These are phyloP conservation scores for Candida sp. DNA, from an alignment of 1,139 yeast species.

Conservation along the genomic window DNA sequence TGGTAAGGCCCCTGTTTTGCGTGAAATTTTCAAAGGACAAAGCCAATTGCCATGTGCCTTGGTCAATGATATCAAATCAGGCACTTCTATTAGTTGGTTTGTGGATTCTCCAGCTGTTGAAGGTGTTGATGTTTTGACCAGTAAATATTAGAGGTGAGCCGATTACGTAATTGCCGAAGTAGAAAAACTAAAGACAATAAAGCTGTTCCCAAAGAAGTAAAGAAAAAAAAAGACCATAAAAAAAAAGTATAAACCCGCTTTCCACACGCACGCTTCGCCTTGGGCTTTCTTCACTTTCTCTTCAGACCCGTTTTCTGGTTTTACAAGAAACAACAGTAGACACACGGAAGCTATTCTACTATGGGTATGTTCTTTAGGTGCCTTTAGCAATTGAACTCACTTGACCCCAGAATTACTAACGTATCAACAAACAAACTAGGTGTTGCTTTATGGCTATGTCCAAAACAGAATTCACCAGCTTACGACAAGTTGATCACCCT, in stretches of 20 bases:
- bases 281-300: neutral
- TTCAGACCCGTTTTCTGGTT: neutral
- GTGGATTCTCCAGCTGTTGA: constrained; percentile 76
- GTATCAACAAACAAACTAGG: constrained; percentile 26
- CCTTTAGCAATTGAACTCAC: neutral
- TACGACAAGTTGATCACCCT: constrained; percentile 63
- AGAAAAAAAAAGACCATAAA: neutral
- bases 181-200: no score
- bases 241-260: neutral
- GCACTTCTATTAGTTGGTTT: constrained; percentile 72
- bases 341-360: neutral
- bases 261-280: neutral
- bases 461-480: constrained; percentile 57
- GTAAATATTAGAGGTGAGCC: constrained; percentile 41
- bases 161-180: neutral
- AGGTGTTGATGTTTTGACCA: constrained; percentile 57
- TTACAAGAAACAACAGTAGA: neutral
- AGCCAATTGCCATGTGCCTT: constrained; percentile 70
- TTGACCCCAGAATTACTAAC: neutral
- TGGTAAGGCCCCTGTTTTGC: constrained; percentile 76
- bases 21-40: constrained; percentile 66
- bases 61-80: constrained; percentile 58
- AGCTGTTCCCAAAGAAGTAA: neutral
- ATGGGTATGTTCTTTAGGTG: constrained; percentile 22
- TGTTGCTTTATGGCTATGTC: constrained; percentile 80